Conservation (phyloP, 2,329 filamentous ascomycete species). For the Madurella mycetomatis region DNA sequence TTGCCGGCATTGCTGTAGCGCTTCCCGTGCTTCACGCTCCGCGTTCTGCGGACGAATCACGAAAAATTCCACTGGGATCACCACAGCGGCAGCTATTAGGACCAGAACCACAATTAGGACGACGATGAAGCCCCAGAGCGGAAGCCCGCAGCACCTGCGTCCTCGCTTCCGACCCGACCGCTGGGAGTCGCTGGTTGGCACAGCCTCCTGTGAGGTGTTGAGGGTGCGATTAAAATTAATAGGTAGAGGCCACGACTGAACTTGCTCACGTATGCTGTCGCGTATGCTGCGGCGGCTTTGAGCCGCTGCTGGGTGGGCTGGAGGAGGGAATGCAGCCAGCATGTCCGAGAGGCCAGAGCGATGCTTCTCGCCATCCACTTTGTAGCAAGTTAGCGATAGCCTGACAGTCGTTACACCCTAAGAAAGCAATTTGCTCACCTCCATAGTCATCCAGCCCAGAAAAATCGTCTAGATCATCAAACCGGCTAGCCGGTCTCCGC, state of each 20-base stretch:
- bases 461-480: slow-evolving; percentile 51
- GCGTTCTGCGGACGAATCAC: slow-evolving; percentile 50
- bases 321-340: slow-evolving; percentile 61
- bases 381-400: background rate
- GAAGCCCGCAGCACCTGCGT: slow-evolving; percentile 77
- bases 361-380: slow-evolving; percentile 38
- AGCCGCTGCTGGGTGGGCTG: slow-evolving; percentile 44
- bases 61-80: slow-evolving; percentile 67
- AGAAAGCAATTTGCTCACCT: slow-evolving; percentile 34
- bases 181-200: slow-evolving; percentile 11
- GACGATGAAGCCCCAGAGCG: slow-evolving; percentile 71
- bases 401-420: background rate
- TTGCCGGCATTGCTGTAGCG: slow-evolving; percentile 52
- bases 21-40: slow-evolving; percentile 31
- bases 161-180: slow-evolving; percentile 31
- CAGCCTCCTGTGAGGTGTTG: slow-evolving; percentile 21
- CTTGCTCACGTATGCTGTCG: slow-evolving; percentile 45
- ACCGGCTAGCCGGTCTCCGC: slow-evolving; percentile 56
- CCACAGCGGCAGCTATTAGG: slow-evolving; percentile 73
- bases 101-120: slow-evolving; percentile 61
- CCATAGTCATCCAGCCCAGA: slow-evolving; percentile 38
- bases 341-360: slow-evolving; percentile 58
- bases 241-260: slow-evolving; percentile 49
- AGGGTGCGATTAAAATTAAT: slow-evolving; percentile 27
- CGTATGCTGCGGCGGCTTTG: slow-evolving; percentile 36